Evolutionary conservation across 441 rosid genomes (phyloP).

Genomic region (Heliophila coronopifolia): DNA sequence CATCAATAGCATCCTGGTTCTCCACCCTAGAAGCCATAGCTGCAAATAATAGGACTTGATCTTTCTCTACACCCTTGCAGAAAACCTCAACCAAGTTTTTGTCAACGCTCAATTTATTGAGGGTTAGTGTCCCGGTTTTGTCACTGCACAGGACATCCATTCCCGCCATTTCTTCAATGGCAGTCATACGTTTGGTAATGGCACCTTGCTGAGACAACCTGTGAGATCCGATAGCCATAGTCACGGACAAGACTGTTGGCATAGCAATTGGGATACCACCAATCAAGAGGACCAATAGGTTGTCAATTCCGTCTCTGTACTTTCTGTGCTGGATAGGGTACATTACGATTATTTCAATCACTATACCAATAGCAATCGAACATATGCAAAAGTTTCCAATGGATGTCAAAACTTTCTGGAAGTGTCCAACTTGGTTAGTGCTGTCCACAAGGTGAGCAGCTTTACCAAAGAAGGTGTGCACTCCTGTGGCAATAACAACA

Average conservation of each 20-base stretch:
- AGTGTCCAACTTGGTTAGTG: constrained; percentile 84
- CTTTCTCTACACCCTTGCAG: constrained; percentile 35
- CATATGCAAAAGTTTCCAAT: constrained; percentile 92
- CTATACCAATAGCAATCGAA: constrained; percentile 69
- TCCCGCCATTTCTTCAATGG: constrained; percentile 95
- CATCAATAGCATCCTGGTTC: constrained; percentile 47
- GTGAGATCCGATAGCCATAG: constrained; percentile 94
- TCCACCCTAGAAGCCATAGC: constrained; percentile 51
- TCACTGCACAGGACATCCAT: constrained; percentile 94
- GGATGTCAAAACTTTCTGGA: constrained; percentile 76
- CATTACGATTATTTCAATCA: constrained; percentile 61
- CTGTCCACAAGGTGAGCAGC: constrained; percentile 90
- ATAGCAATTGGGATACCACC: constrained; percentile 95
- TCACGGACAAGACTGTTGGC: constrained; percentile 86
- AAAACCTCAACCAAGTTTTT: constrained; percentile 65
- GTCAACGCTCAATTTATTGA: constrained; percentile 79
- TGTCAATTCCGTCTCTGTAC: constrained; percentile 80
- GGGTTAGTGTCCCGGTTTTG: constrained; percentile 81
- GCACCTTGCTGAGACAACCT: constrained; percentile 85
- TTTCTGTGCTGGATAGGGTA: constrained; percentile 64
- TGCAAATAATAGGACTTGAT: constrained; percentile 42
- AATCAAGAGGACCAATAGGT: constrained; percentile 72
- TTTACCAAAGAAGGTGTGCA: constrained; percentile 89
- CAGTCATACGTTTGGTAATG: constrained; percentile 95
- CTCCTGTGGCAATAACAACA: constrained; percentile 84